Percentiles rank a stretch among this genome's conserved stretches.
Conservation (phyloP, 371 early-diverging fungal species). For the Haplosporangium sp. region DNA sequence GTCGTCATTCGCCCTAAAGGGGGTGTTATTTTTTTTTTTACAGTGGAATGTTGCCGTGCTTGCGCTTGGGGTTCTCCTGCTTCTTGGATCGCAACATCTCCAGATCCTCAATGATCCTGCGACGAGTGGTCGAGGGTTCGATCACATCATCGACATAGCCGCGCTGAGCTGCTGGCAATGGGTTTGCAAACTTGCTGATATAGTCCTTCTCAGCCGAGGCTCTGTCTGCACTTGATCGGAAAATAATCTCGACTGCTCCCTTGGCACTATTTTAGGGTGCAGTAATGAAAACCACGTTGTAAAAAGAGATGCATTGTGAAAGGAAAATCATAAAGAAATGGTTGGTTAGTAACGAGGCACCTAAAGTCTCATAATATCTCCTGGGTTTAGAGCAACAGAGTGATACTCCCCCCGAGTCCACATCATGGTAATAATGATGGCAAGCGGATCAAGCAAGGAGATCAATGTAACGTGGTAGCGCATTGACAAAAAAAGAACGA, state of each 20-base stretch:
- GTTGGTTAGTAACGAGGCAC: background rate
- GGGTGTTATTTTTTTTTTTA: conserved; percentile 51
- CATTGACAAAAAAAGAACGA: no score
- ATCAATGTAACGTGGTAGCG: no score
- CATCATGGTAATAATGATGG: no score
- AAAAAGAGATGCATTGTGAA: background rate
- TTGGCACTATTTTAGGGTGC: conserved; percentile 53
- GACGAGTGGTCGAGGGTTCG: conserved; percentile 84
- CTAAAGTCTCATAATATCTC: no score
- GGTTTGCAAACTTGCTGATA: conserved; percentile 93
- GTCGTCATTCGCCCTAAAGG: background rate
- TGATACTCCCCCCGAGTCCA: no score
- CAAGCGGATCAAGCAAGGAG: no score
- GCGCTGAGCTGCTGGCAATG: conserved; percentile 94
- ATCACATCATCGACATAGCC: conserved; percentile 97
- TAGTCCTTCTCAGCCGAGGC: conserved; percentile 87
- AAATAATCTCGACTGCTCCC: conserved; percentile 97
- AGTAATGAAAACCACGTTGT: background rate
- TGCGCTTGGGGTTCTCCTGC: conserved; percentile 85
- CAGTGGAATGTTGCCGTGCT: conserved; percentile 95
- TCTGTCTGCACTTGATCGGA: conserved; percentile 79
- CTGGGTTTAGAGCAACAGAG: no score
- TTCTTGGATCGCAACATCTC: conserved; percentile 81
- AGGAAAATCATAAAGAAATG: no score
- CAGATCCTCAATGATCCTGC: conserved; percentile 89